phyloP scores from a whole-genome alignment of 1,139 yeast genomes.

The Diutina pseudorugosa region DNA sequence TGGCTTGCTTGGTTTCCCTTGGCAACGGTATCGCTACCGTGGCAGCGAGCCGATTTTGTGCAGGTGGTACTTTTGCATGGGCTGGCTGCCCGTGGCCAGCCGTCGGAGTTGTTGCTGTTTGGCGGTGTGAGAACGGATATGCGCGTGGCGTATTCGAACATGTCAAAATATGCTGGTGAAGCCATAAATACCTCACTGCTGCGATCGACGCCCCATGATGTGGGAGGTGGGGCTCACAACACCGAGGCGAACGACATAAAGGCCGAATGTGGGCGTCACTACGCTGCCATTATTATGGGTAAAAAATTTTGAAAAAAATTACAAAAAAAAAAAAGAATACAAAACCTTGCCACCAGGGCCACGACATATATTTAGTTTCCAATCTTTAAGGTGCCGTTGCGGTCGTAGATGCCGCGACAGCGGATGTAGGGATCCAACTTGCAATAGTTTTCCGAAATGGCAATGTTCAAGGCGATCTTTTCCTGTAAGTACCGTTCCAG shows the following conservation, averaged over 20 bases:
- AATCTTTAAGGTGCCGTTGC: slow-evolving; percentile 7
- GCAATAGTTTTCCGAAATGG: slow-evolving; percentile 22
- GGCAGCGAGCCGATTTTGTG: no score
- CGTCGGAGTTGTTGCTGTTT: not conserved
- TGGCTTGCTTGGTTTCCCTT: no score
- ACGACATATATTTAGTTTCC: not conserved
- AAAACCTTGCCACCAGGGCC: not conserved
- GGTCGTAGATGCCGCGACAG: slow-evolving; percentile 7
- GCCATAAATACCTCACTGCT: not conserved
- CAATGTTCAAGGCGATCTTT: slow-evolving; percentile 19
- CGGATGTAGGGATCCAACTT: slow-evolving; percentile 26
- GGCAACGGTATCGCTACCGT: no score
- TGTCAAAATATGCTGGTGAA: not conserved
- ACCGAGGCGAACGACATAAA: no score
- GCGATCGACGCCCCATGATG: not conserved
- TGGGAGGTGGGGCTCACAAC: no score
- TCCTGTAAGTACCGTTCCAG: slow-evolving; percentile 29
- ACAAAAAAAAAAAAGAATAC: no score
- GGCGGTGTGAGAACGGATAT: not conserved
- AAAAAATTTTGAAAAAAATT: no score
- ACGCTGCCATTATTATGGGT: no score
- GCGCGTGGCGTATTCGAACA: not conserved
- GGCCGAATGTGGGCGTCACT: no score
- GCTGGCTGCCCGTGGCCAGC: not conserved
- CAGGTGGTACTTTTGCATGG: no score